Percentiles rank a stretch among this genome's conserved stretches.
phyloP scores from a whole-genome alignment of 495 filamentous ascomycete species.

The Xylaria flabelliformis region DNA sequence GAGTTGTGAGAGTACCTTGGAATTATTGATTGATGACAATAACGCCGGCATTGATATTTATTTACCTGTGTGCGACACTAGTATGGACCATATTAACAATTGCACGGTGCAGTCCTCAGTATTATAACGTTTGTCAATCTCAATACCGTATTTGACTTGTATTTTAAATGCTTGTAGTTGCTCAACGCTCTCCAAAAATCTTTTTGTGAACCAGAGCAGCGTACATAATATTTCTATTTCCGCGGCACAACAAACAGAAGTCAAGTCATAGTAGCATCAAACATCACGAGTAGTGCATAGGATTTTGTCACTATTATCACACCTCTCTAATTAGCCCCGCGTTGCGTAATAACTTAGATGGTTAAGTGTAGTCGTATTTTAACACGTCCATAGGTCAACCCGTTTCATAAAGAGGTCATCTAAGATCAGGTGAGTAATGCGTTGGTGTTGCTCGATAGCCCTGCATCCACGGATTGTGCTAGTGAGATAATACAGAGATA shows the following conservation, averaged over 20 bases:
- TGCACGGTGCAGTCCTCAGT: neutral
- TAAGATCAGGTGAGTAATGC: too few species aligned
- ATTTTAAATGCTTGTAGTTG: neutral
- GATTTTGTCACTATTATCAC: neutral
- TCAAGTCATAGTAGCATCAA: neutral
- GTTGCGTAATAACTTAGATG: too few species aligned
- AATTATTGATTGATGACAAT: neutral
- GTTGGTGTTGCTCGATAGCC: too few species aligned
- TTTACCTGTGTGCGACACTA: neutral
- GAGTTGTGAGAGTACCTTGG: neutral
- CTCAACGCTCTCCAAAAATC: neutral
- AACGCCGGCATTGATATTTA: neutral
- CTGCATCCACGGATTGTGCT: neutral
- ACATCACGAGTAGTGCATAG: neutral
- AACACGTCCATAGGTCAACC: too few species aligned
- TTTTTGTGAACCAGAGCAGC: neutral
- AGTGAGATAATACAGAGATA: neutral
- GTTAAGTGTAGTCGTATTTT: too few species aligned
- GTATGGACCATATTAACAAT: neutral
- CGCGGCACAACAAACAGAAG: neutral
- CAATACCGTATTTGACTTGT: too few species aligned
- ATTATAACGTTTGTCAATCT: too few species aligned
- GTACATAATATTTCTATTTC: neutral
- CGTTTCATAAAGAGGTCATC: too few species aligned
- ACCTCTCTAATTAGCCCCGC: neutral